These are phyloP conservation scores for Litchi chinensis DNA, from an alignment of 345 rosid genomes.

Conservation along the genomic window DNA sequence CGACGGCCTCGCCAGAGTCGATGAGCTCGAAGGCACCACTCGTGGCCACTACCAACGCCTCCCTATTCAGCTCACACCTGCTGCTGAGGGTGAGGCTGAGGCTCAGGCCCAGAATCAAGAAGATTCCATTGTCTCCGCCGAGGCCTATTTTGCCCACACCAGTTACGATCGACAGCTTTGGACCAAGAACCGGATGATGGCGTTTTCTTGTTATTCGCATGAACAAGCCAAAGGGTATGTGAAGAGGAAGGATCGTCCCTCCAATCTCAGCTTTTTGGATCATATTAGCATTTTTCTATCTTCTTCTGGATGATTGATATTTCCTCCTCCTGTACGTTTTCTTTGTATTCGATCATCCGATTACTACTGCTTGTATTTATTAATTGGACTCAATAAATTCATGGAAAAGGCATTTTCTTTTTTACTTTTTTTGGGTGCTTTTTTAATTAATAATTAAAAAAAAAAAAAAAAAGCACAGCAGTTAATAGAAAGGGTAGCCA, in stretches of 20 bases:
- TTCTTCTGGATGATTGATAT: conserved; percentile 25
- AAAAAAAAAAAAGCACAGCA: too few relatives aligned
- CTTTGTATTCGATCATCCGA: too few relatives aligned
- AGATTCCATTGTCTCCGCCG: conserved; percentile 26
- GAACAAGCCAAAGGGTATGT: conserved; percentile 75
- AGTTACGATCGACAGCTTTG: conserved; percentile 68
- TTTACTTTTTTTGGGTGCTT: too few relatives aligned
- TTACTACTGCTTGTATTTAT: too few relatives aligned
- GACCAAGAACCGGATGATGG: conserved; percentile 50
- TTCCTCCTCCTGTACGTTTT: too few relatives aligned
- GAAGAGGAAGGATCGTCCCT: conserved; percentile 66
- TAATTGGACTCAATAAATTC: too few relatives aligned
- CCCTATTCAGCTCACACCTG: conserved; percentile 33
- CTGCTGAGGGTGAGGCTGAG: background rate
- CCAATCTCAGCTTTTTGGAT: conserved; percentile 63
- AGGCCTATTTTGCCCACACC: conserved; percentile 67
- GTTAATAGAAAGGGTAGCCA: too few relatives aligned
- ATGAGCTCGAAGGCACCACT: conserved; percentile 74
- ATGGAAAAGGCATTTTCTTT: too few relatives aligned
- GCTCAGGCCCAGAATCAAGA: background rate
- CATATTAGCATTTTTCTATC: conserved; percentile 62
- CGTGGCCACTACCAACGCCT: conserved; percentile 65
- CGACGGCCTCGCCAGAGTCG: conserved; percentile 57
- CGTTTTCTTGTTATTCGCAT: conserved; percentile 52
- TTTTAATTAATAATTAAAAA: too few relatives aligned